A percentile compares a stretch with the other conserved stretches of the same genome.
phyloP scores from a whole-genome alignment of 2,329 filamentous ascomycete genomes.

The Fusarium proliferatum region DNA sequence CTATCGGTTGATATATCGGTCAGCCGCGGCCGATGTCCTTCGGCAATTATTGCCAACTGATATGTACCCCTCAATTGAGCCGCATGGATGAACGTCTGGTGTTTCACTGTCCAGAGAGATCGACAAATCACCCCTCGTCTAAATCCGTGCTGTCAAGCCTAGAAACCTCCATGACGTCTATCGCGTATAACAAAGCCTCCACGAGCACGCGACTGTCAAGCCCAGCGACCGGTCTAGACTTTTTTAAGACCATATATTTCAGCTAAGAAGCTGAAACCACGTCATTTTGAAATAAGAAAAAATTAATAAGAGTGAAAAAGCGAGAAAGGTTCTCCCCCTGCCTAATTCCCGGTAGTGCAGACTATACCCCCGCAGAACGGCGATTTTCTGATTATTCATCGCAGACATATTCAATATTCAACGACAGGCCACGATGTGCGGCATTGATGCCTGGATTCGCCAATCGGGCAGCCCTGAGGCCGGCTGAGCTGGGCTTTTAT shows the following conservation, averaged over 20 bases:
- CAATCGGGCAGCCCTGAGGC: background rate
- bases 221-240: conserved; percentile 24
- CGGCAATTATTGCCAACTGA: conserved; percentile 12
- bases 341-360: conserved; percentile 13
- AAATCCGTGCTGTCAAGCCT: conserved; percentile 13
- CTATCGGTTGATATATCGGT: background rate
- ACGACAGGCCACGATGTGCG: conserved; percentile 15
- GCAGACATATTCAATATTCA: conserved; percentile 46
- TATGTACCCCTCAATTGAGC: conserved; percentile 11
- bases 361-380: conserved; percentile 11
- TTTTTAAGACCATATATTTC: background rate
- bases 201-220: conserved; percentile 14
- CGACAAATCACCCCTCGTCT: conserved; percentile 9
- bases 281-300: conserved; percentile 11
- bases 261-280: conserved; percentile 13
- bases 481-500: background rate
- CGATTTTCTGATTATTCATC: conserved; percentile 48
- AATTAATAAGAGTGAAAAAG: background rate
- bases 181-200: background rate
- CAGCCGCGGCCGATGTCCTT: conserved; percentile 2
- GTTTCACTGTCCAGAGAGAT: conserved; percentile 15
- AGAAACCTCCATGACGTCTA: conserved; percentile 31
- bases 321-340: background rate
- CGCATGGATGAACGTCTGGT: conserved; percentile 6
- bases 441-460: conserved; percentile 11